phyloP scores from a whole-genome alignment of 306 rosid genomes.

The Potentilla sterilis region DNA sequence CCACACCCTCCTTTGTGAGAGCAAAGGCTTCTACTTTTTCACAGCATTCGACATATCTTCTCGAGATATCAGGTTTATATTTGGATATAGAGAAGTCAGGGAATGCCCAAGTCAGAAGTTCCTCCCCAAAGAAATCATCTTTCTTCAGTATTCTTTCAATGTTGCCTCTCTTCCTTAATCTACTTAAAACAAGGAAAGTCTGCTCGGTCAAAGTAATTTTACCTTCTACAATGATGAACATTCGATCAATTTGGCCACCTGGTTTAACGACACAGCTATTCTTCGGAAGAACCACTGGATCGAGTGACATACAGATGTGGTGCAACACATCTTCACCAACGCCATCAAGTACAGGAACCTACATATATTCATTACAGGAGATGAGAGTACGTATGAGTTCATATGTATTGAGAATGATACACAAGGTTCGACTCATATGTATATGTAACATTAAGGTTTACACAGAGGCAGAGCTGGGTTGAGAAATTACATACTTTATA shows the following conservation, averaged over 20 bases:
- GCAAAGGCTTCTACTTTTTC: not conserved
- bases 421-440: not conserved
- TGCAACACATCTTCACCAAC: not conserved
- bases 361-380: not conserved
- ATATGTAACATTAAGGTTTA: not conserved
- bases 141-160: not conserved
- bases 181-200: not conserved
- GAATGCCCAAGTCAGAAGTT: conserved; percentile 4
- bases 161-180: not conserved
- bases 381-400: not conserved
- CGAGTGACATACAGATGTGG: not conserved
- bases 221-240: conserved; percentile 8
- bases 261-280: not conserved
- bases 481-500: not conserved
- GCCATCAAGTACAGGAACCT: not conserved
- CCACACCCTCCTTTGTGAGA: not conserved
- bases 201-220: not conserved
- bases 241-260: conserved; percentile 10
- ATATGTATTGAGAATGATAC: not conserved
- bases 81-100: conserved; percentile 1
- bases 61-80: not conserved
- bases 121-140: not conserved
- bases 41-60: not conserved
- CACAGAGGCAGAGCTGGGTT: not conserved
- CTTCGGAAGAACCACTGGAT: not conserved